phyloP scores from a whole-genome alignment of 2,329 filamentous ascomycete species.

The Aspergillus ochraceus region DNA sequence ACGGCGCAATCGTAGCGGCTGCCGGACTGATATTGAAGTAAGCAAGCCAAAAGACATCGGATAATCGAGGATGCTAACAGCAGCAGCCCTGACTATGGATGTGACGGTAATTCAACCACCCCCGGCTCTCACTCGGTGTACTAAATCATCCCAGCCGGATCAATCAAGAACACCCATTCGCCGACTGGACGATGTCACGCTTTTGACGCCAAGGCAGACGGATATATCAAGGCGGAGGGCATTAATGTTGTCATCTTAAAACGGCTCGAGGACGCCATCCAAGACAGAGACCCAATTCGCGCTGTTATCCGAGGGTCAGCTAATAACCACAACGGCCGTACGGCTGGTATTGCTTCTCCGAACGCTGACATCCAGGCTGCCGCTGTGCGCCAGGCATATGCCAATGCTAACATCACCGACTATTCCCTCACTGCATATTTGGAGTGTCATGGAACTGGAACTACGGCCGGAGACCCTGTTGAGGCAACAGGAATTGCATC shows the following conservation, averaged over 20 bases:
- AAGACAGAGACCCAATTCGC: slow-evolving; percentile 28
- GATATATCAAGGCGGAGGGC: slow-evolving; percentile 32
- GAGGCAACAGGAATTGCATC: slow-evolving; percentile 3
- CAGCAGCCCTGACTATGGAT: slow-evolving; percentile 25
- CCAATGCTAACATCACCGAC: slow-evolving; percentile 25
- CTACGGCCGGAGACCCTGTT: slow-evolving; percentile 12
- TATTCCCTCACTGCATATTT: slow-evolving; percentile 31
- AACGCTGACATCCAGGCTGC: slow-evolving; percentile 21
- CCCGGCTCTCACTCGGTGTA: neutral
- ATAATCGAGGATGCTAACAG: slow-evolving; percentile 12
- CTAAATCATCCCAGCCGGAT: neutral
- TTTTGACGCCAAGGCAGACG: slow-evolving; percentile 26
- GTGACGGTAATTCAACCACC: slow-evolving; percentile 11
- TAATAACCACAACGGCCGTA: slow-evolving; percentile 23
- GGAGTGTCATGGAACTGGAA: slow-evolving; percentile 38
- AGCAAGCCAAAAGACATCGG: neutral
- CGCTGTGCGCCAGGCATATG: slow-evolving; percentile 35
- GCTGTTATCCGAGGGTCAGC: slow-evolving; percentile 26
- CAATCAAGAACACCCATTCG: slow-evolving; percentile 33
- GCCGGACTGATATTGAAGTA: slow-evolving; percentile 22
- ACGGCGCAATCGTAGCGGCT: slow-evolving; percentile 32
- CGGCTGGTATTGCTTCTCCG: slow-evolving; percentile 21
- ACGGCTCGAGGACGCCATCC: slow-evolving; percentile 23
- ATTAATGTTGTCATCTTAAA: slow-evolving; percentile 31
- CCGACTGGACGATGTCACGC: slow-evolving; percentile 25